Base-by-base conservation (phyloP, 1,284 basidiomycete species). In the Irpex rosettiformis region DNA sequence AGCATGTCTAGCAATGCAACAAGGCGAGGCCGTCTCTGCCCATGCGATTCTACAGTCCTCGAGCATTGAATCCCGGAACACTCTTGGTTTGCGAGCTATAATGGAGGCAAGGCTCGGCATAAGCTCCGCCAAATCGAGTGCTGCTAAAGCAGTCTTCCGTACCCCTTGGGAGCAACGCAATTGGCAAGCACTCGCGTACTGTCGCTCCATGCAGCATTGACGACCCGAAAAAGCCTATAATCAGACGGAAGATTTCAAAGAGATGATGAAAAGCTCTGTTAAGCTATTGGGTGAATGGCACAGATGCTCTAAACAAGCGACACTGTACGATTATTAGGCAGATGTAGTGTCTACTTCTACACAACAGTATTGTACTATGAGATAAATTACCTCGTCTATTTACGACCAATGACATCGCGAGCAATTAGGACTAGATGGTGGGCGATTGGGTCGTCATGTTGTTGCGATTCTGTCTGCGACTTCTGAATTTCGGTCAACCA, bases 1-100 rank as follows among this genome's bases (percentile, higher is more conserved):
- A 4, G 85, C 86, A 1, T 73, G 71, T 0, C 69, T 91, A 55
- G 69, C 78, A 22, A 66, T 90, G 24, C 83, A 83, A 62, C 73
- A 70, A 47, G 76, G 77, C 22, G 67, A 79, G 54, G 71, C 74
- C 42, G 68, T 71, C 21, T 69, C 73, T 22, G 81, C 77, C 5
- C 73, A 73, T 43, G 77, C 77, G 7, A 64, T 77, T 29, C 69
- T 79, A 10, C 70, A 65, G 24, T 69, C 24, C 2, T 51, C 48
- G 16, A 28, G 21, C 21, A 51, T 51, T 18, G 69, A 76, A 27
- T 65, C 70, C 33, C 74, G 73, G 55, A 67, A 71, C 13, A 70
- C 79, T 0, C 72, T 83, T 21, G 78, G 80, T 42, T 66, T 84
- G 25, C 72, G 78, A 13, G 75, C 79, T 11, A 66, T 79, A 61